A percentile compares a stretch with the other conserved stretches of the same genome.
Conservation (phyloP, 1,284 basidiomycete species). For the Cryptococcus maquisensis region DNA sequence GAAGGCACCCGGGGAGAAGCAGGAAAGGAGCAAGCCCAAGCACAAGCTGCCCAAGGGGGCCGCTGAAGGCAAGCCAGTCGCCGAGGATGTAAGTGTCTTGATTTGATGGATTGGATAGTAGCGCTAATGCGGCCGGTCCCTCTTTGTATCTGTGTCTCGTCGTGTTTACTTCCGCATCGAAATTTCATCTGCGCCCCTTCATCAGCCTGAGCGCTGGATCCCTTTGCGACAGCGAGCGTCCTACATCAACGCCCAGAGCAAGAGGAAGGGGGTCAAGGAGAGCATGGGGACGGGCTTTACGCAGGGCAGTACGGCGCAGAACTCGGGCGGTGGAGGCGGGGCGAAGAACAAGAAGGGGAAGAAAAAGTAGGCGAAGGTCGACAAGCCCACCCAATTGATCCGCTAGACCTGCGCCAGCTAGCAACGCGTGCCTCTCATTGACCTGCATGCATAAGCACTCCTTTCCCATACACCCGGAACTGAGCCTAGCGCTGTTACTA, state of each 20-base stretch:
- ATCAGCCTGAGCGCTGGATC: constrained; percentile 49
- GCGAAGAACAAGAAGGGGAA: constrained; percentile 30
- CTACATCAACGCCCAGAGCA: constrained; percentile 27
- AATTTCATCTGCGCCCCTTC: not conserved
- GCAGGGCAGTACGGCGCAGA: constrained; percentile 27
- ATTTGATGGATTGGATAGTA: no score
- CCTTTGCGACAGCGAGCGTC: constrained; percentile 41
- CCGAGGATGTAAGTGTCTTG: constrained; percentile 41
- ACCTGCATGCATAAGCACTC: not conserved
- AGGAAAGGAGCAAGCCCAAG: constrained; percentile 16
- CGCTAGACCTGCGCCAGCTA: not conserved
- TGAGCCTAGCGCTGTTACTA: not conserved
- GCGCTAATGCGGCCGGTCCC: not conserved
- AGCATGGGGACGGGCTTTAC: constrained; percentile 41
- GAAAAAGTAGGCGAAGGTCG: constrained; percentile 15
- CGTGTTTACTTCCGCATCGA: not conserved
- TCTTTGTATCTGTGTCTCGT: not conserved
- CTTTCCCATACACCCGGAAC: not conserved
- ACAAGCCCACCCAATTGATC: not conserved
- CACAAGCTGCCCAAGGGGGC: constrained; percentile 47
- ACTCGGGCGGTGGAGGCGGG: constrained; percentile 14
- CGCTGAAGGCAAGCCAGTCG: constrained; percentile 30
- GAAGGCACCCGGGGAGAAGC: constrained; percentile 11
- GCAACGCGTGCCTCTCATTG: not conserved
- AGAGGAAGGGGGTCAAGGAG: constrained; percentile 37